phyloP scores from a whole-genome alignment of 495 filamentous ascomycete species.

The Haplographium delicatum region DNA sequence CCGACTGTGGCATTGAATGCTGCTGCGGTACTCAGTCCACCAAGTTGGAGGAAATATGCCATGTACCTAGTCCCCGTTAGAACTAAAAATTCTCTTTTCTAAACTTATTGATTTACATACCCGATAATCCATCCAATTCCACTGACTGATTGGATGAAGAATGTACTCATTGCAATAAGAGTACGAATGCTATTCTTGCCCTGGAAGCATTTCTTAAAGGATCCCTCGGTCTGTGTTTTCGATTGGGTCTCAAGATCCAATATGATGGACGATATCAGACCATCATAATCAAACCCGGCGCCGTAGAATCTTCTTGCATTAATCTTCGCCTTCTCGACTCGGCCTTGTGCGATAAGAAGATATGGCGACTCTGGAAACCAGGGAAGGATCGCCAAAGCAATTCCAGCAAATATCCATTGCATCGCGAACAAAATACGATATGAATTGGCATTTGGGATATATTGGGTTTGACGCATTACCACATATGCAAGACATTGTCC shows the following conservation, averaged over 20 bases:
- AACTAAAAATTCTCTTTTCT: not conserved
- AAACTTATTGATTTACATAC: no score
- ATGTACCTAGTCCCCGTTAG: conserved; percentile 6
- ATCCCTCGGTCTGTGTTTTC: not conserved
- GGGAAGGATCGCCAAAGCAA: conserved; percentile 3
- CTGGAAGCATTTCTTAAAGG: conserved; percentile 6
- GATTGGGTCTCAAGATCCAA: not conserved
- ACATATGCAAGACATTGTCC: conserved; percentile 46
- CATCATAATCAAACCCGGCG: conserved; percentile 7
- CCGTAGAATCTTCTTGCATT: conserved; percentile 8
- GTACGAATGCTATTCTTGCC: conserved; percentile 8
- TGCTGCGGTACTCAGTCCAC: not conserved
- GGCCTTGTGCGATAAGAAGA: conserved; percentile 8
- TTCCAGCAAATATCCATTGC: conserved; percentile 15
- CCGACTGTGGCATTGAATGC: conserved; percentile 7
- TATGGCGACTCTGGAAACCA: conserved; percentile 18
- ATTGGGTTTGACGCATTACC: conserved; percentile 12
- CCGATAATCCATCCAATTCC: conserved; percentile 17
- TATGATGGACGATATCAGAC: conserved; percentile 9
- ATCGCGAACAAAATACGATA: conserved; percentile 14
- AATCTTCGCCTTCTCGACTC: conserved; percentile 7
- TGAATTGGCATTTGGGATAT: not conserved
- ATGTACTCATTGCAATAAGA: conserved; percentile 12
- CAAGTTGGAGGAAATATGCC: conserved; percentile 14
- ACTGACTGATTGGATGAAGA: conserved; percentile 16